phyloP scores from a whole-genome alignment of 1,284 basidiomycete species.

The Leccinum ponderosum region DNA sequence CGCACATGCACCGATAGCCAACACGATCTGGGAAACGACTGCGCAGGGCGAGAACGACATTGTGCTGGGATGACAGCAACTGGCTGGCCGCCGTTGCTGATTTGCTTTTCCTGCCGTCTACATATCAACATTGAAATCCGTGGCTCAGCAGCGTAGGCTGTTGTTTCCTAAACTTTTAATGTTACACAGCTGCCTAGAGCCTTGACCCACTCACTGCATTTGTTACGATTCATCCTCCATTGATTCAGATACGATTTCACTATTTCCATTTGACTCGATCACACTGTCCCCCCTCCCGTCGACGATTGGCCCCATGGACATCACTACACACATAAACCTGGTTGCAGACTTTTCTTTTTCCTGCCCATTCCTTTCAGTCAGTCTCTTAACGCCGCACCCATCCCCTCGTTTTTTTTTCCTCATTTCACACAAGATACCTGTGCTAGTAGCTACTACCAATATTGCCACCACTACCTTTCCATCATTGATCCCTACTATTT shows the following conservation, averaged over 20 bases:
- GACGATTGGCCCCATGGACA: constrained; percentile 2
- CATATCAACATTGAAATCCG: constrained; percentile 7
- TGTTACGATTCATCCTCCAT: constrained; percentile 9
- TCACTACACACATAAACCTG: constrained; percentile 8
- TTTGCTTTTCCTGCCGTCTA: neutral
- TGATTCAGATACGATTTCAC: neutral
- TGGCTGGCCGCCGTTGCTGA: constrained; percentile 8
- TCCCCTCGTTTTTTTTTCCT: constrained; percentile 1
- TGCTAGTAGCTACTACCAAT: constrained; percentile 1
- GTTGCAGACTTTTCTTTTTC: constrained; percentile 12
- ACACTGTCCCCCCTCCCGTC: neutral
- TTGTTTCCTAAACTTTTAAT: neutral
- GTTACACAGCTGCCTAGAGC: constrained; percentile 1
- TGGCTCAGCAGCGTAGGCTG: constrained; percentile 8
- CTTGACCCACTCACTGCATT: constrained; percentile 10
- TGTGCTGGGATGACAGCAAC: constrained; percentile 28
- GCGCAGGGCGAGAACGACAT: constrained; percentile 32
- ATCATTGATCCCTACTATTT: neutral
- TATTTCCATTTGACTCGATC: constrained; percentile 2
- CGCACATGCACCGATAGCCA: constrained; percentile 19
- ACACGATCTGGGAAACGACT: constrained; percentile 32
- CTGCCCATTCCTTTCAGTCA: constrained; percentile 2
- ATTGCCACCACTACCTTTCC: constrained; percentile 6
- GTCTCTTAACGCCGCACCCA: neutral
- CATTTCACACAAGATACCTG: constrained; percentile 2